Evolutionary conservation across 2,329 filamentous ascomycete species (phyloP).

Genomic region (Nothopassalora personata): DNA sequence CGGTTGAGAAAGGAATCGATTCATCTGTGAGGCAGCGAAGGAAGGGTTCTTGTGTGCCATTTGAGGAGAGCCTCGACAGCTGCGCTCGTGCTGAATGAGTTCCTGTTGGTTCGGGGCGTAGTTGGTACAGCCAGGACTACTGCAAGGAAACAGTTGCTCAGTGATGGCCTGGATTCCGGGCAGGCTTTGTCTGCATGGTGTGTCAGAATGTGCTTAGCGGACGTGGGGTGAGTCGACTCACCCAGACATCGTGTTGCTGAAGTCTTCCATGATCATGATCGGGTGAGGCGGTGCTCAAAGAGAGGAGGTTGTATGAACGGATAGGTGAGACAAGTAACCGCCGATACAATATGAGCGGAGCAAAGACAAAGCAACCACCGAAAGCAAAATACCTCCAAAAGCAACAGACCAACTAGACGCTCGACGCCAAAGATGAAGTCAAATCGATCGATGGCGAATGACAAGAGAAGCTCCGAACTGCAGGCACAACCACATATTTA

Average conservation of each 20-base stretch:
- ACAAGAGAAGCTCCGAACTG: constrained; percentile 2
- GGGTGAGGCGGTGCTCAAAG: neutral
- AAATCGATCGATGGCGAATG: constrained; percentile 12
- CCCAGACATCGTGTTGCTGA: neutral
- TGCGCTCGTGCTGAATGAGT: neutral
- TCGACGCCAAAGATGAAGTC: constrained; percentile 13
- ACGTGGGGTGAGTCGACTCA: neutral
- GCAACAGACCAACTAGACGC: constrained; percentile 9
- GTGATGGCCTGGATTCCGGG: neutral
- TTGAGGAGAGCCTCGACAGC: neutral
- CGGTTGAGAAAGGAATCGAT: constrained; percentile 1
- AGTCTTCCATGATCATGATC: neutral
- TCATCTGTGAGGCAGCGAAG: neutral
- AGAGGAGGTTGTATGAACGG: neutral
- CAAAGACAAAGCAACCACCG: neutral
- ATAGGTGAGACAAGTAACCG: neutral
- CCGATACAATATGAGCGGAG: neutral
- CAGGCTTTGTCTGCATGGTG: neutral
- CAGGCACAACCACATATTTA: constrained; percentile 15
- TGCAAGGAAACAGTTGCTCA: neutral
- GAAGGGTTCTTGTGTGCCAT: neutral
- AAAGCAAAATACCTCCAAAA: constrained; percentile 7
- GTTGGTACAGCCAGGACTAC: neutral
- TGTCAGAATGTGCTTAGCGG: neutral
- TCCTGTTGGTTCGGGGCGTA: neutral